Conservation (phyloP, 2,329 filamentous ascomycete genomes). For the Hymenotorrendiella dingleyae region DNA sequence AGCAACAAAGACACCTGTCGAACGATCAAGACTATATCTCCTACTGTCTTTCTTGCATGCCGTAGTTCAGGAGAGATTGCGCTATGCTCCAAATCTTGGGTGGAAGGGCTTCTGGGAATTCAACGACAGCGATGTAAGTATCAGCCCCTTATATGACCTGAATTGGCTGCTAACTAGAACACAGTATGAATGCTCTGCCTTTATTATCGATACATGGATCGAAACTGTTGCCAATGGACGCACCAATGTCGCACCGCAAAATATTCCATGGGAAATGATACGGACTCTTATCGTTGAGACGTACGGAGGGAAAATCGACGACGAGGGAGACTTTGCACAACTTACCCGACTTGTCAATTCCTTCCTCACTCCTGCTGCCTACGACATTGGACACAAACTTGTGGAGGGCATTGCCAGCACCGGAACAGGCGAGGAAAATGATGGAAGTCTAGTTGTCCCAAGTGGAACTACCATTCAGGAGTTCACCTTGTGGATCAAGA, state of each 20-base stretch:
- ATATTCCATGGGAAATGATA: slow-evolving; percentile 96
- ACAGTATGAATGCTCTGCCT: slow-evolving; percentile 93
- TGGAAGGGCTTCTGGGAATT: slow-evolving; percentile 99
- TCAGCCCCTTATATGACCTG: slow-evolving; percentile 65
- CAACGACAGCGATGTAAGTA: slow-evolving; percentile 94
- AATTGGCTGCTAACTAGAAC: slow-evolving; percentile 31
- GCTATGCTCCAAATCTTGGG: slow-evolving; percentile 87
- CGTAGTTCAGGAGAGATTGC: slow-evolving; percentile 87
- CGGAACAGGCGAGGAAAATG: slow-evolving; percentile 37
- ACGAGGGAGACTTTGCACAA: slow-evolving; percentile 74
- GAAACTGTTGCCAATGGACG: slow-evolving; percentile 75
- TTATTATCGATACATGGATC: slow-evolving; percentile 93
- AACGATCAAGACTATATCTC: slow-evolving; percentile 84
- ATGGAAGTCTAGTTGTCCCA: slow-evolving; percentile 65
- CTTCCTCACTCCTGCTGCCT: slow-evolving; percentile 81
- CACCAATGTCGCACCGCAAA: slow-evolving; percentile 87
- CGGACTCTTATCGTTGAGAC: slow-evolving; percentile 86
- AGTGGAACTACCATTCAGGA: slow-evolving; percentile 75
- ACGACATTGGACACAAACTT: slow-evolving; percentile 86
- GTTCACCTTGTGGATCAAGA: slow-evolving; percentile 87
- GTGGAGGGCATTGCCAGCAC: slow-evolving; percentile 53
- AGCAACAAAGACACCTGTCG: slow-evolving; percentile 76
- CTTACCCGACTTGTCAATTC: slow-evolving; percentile 68
- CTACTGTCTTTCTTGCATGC: slow-evolving; percentile 92
- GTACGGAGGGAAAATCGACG: slow-evolving; percentile 96